Percentiles rank a stretch among this genome's conserved stretches.
Conservation (phyloP, 305 asterid species). For the Fraxinus sp. region DNA sequence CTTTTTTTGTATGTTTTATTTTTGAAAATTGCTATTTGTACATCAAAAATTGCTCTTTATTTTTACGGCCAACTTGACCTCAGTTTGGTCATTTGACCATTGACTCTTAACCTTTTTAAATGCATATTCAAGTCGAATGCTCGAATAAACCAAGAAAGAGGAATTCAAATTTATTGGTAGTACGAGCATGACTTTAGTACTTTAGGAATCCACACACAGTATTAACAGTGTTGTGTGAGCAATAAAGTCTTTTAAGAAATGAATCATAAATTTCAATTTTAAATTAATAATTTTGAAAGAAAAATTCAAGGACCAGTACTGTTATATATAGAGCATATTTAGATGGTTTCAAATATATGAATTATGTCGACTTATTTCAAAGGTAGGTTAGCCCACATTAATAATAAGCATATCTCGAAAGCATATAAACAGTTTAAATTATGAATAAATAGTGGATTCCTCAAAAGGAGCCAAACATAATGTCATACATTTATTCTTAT, state of each 20-base stretch:
- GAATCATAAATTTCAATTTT: neutral
- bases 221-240: neutral
- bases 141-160: neutral
- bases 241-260: neutral
- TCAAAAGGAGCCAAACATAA: neutral
- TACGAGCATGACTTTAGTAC: neutral
- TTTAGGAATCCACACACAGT: neutral
- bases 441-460: neutral
- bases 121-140: neutral
- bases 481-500: neutral
- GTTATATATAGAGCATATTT: neutral
- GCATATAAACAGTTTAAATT: too few species aligned
- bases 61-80: neutral
- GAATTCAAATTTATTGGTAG: neutral
- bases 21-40: too few species aligned
- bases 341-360: neutral
- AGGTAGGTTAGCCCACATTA: neutral
- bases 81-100: neutral
- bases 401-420: too few species aligned
- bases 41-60: too few species aligned
- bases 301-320: neutral
- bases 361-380: neutral
- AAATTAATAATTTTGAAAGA: neutral
- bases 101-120: neutral
- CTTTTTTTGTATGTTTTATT: too few species aligned